phyloP scores from a whole-genome alignment of 768 basidiomycete genomes.

The Mycena albidolilacea region DNA sequence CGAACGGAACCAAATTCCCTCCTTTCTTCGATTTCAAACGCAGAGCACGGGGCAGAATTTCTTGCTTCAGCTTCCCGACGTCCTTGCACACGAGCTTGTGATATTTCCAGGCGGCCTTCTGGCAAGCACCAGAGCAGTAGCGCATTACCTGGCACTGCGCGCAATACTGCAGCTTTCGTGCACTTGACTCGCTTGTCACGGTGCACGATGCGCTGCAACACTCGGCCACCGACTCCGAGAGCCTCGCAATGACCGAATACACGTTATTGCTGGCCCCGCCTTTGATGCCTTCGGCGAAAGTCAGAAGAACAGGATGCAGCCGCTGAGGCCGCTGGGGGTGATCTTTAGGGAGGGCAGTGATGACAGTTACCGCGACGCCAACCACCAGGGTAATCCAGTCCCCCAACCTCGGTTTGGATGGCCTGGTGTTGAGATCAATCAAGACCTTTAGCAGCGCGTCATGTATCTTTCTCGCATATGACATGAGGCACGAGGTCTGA shows the following conservation, averaged over 20 bases:
- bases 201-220: slow-evolving; percentile 23
- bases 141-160: slow-evolving; percentile 22
- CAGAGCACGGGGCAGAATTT: not conserved
- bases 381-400: not conserved
- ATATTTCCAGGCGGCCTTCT: slow-evolving; percentile 21
- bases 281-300: not conserved
- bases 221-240: slow-evolving; percentile 10
- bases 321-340: slow-evolving; percentile 1
- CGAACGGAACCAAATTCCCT: not conserved
- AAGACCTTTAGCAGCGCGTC: slow-evolving; percentile 9
- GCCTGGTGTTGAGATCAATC: not conserved
- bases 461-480: not conserved
- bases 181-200: slow-evolving; percentile 19
- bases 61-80: slow-evolving; percentile 22
- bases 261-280: slow-evolving; percentile 1
- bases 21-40: not conserved
- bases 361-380: not conserved
- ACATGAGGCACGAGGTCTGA: not conserved
- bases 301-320: slow-evolving; percentile 2
- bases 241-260: not conserved
- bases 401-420: not conserved
- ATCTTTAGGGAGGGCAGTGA: slow-evolving; percentile 3
- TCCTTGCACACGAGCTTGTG: slow-evolving; percentile 28
- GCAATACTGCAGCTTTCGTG: slow-evolving; percentile 22
- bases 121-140: slow-evolving; percentile 24